Conservation (phyloP, 2,329 filamentous ascomycete genomes). For the Clonostachys byssicola region DNA sequence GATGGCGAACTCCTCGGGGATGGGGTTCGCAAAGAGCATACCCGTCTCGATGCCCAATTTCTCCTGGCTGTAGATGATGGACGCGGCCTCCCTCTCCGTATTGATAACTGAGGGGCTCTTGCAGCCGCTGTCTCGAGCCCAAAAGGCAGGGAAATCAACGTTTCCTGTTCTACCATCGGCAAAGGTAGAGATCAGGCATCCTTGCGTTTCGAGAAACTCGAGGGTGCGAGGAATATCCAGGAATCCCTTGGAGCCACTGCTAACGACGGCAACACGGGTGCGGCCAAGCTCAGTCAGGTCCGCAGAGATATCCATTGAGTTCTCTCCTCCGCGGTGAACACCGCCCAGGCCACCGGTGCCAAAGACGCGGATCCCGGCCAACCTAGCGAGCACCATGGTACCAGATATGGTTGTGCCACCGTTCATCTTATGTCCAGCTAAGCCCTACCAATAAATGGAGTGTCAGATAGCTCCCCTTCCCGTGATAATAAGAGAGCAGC, state of each 20-base stretch:
- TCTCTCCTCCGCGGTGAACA: constrained; percentile 84
- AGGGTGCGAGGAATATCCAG: constrained; percentile 87
- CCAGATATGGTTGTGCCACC: constrained; percentile 92
- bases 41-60: constrained; percentile 71
- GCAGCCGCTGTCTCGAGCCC: constrained; percentile 80
- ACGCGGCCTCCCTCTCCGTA: constrained; percentile 77
- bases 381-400: constrained; percentile 83
- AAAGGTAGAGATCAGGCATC: constrained; percentile 84
- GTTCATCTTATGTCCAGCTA: constrained; percentile 65
- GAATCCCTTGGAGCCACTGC: constrained; percentile 93
- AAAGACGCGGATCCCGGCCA: constrained; percentile 88
- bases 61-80: constrained; percentile 80
- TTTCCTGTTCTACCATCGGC: constrained; percentile 69
- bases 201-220: constrained; percentile 69
- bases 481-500: neutral
- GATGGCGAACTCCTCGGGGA: constrained; percentile 67
- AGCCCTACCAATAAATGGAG: constrained; percentile 39
- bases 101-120: constrained; percentile 73
- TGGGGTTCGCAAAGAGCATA: constrained; percentile 84
- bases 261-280: constrained; percentile 83
- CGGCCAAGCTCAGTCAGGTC: constrained; percentile 91
- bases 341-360: constrained; percentile 93
- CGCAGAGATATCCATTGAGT: constrained; percentile 88
- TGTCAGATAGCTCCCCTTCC: neutral
- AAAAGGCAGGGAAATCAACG: constrained; percentile 91